Evolutionary conservation across 495 filamentous ascomycete genomes (phyloP).

Genomic region (Thermothielavioides terrestris): DNA sequence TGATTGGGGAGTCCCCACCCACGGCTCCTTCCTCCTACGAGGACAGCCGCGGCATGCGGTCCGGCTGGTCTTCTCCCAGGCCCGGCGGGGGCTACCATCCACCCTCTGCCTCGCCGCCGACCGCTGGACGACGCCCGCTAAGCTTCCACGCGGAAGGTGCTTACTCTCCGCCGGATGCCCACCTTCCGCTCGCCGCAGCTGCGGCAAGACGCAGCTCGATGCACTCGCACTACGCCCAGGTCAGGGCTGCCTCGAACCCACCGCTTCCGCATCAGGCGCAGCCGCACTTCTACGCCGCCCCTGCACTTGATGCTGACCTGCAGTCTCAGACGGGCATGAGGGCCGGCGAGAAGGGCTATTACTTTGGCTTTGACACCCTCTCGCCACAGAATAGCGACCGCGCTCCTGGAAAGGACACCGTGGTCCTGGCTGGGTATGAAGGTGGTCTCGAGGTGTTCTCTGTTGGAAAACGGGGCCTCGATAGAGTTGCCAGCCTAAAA

Average conservation of each 20-base stretch:
- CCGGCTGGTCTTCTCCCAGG: conserved; percentile 36
- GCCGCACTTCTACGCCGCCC: conserved; percentile 57
- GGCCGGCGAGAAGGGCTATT: conserved; percentile 57
- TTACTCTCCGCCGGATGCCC: conserved; percentile 36
- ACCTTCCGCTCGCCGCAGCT: conserved; percentile 35
- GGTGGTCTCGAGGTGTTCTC: conserved; percentile 63
- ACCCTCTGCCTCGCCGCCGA: conserved; percentile 42
- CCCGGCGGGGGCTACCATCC: conserved; percentile 31
- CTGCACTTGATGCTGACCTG: conserved; percentile 60
- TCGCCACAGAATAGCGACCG: conserved; percentile 40
- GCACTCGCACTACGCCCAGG: conserved; percentile 47
- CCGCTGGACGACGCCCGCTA: conserved; percentile 35
- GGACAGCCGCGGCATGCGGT: conserved; percentile 34
- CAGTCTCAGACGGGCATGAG: conserved; percentile 41
- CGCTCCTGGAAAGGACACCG: conserved; percentile 50
- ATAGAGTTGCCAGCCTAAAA: conserved; percentile 56
- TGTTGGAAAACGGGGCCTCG: conserved; percentile 57
- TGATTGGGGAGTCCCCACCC: conserved; percentile 46
- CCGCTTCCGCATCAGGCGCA: conserved; percentile 77
- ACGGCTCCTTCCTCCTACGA: conserved; percentile 48
- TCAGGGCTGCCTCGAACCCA: conserved; percentile 43
- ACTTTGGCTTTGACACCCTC: conserved; percentile 71
- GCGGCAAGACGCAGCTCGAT: conserved; percentile 48
- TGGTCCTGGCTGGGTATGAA: conserved; percentile 68
- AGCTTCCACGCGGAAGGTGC: conserved; percentile 45